Percentiles rank a stretch among this genome's conserved stretches.
These are phyloP conservation scores for Cenchrus fungigraminus DNA, from an alignment of 176 grass and related monocot species.

Conservation along the genomic window DNA sequence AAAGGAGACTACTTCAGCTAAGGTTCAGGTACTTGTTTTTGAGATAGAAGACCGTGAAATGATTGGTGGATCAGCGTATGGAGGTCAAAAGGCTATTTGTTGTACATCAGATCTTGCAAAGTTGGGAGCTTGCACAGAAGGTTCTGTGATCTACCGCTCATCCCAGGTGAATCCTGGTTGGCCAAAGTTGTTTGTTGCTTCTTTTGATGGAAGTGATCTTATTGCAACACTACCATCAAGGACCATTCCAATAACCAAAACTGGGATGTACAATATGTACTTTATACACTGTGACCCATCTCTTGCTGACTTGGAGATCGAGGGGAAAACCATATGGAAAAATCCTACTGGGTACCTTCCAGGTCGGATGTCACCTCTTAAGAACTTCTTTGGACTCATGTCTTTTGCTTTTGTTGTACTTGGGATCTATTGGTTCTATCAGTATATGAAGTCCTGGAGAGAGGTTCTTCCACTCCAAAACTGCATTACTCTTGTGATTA, in stretches of 20 bases:
- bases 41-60: conserved; percentile 93
- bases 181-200: conserved; percentile 79
- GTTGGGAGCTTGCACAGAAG: conserved; percentile 83
- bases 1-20: conserved; percentile 56
- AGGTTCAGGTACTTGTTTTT: conserved; percentile 89
- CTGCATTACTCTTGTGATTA: conserved; percentile 97
- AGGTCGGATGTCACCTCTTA: conserved; percentile 94
- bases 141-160: conserved; percentile 80
- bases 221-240: conserved; percentile 67
- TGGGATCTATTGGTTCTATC: conserved; percentile 95
- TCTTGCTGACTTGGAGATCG: conserved; percentile 76
- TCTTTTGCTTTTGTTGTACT: conserved; percentile 87
- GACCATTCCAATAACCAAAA: conserved; percentile 74
- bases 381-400: conserved; percentile 96
- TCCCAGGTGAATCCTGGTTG: conserved; percentile 75
- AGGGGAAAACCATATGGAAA: conserved; percentile 98
- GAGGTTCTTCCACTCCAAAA: conserved; percentile 99
- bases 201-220: conserved; percentile 75
- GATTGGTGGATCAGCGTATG: conserved; percentile 96
- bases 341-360: conserved; percentile 96
- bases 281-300: conserved; percentile 88
- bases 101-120: conserved; percentile 95
- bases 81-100: conserved; percentile 94
- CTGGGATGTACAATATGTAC: conserved; percentile 99
- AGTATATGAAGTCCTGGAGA: conserved; percentile 94